These are phyloP conservation scores for Hymenoscyphus salicellus DNA, from an alignment of 2,329 filamentous ascomycete genomes.

Conservation along the genomic window DNA sequence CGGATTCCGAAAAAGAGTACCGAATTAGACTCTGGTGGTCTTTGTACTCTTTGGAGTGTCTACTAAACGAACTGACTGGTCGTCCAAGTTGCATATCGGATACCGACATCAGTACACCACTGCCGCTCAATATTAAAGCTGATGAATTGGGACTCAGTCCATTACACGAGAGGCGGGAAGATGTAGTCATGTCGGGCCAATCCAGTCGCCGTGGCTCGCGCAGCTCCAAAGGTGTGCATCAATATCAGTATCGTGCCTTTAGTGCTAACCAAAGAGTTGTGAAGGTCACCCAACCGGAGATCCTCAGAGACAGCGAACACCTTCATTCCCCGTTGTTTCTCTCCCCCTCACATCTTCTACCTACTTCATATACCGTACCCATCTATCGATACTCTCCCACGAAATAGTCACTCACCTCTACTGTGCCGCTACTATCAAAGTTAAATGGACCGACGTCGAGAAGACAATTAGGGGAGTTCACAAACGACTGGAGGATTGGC, in stretches of 20 bases:
- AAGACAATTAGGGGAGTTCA: constrained; percentile 24
- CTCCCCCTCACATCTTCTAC: constrained; percentile 22
- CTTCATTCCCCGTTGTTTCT: constrained; percentile 15
- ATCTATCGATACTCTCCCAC: constrained; percentile 29
- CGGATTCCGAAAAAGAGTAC: constrained; percentile 28
- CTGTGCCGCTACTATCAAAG: constrained; percentile 26
- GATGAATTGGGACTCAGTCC: constrained; percentile 12
- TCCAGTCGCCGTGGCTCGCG: constrained; percentile 13
- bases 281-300: background rate
- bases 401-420: constrained; percentile 30
- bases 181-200: background rate
- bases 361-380: constrained; percentile 30
- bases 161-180: constrained; percentile 12
- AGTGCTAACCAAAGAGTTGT: background rate
- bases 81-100: constrained; percentile 31
- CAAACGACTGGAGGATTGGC: constrained; percentile 22
- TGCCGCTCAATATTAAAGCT: constrained; percentile 28
- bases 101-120: constrained; percentile 28
- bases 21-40: constrained; percentile 32
- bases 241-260: background rate
- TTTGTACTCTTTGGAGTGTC: constrained; percentile 29
- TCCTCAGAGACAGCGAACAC: background rate
- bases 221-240: constrained; percentile 8
- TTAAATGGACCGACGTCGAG: constrained; percentile 29
- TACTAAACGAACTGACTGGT: constrained; percentile 27